These are phyloP conservation scores for Lophiostoma macrostomum DNA, from an alignment of 495 filamentous ascomycete genomes.

Conservation along the genomic window DNA sequence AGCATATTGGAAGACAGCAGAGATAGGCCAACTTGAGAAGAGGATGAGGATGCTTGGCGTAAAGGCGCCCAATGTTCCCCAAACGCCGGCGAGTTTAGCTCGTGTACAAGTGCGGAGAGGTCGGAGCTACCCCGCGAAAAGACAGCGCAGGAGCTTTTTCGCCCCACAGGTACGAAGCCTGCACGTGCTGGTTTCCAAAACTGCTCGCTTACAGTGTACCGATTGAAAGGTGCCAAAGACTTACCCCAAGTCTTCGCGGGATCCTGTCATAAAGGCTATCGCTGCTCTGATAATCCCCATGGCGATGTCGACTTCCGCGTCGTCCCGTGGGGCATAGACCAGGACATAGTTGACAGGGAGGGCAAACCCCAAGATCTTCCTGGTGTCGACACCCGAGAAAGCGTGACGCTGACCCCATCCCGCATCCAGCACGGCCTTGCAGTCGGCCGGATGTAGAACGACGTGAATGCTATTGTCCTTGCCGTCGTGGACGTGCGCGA, in stretches of 20 bases:
- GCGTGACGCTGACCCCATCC: conserved; percentile 86
- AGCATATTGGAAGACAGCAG: not conserved
- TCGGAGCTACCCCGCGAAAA: conserved; percentile 2
- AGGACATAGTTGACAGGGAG: conserved; percentile 65
- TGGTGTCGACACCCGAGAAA: conserved; percentile 57
- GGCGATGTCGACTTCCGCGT: conserved; percentile 64
- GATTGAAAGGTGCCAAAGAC: not conserved
- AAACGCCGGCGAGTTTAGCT: not conserved
- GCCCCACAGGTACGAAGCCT: no score
- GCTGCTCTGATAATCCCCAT: conserved; percentile 58
- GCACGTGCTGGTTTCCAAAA: no score
- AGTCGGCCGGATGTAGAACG: conserved; percentile 73
- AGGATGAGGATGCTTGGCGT: not conserved
- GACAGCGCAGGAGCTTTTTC: no score
- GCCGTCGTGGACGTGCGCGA: conserved; percentile 72
- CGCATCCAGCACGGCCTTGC: conserved; percentile 68
- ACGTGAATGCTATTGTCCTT: conserved; percentile 73
- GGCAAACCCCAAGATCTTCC: conserved; percentile 45
- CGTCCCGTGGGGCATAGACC: conserved; percentile 75
- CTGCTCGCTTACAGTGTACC: no score
- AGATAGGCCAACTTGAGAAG: not conserved
- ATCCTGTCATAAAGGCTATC: conserved; percentile 16
- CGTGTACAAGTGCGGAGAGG: conserved; percentile 2
- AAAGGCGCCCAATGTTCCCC: not conserved
- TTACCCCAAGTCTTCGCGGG: conserved; percentile 13